Conservation (phyloP, 2,329 filamentous ascomycete species). For the Ophiostoma sp. region DNA sequence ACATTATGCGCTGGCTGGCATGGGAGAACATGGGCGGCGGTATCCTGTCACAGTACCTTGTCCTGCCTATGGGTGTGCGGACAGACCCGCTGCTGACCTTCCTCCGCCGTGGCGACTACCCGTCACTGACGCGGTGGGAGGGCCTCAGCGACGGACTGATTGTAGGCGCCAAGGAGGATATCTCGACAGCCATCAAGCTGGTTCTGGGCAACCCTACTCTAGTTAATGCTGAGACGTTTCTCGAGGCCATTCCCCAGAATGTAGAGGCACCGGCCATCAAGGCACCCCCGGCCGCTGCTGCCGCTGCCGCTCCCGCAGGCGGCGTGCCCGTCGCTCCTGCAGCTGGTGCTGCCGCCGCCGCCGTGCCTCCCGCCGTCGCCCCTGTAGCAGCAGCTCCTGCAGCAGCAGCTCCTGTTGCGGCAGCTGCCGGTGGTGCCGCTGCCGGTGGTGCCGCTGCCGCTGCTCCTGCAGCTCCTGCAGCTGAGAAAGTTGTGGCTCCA, state of each 20-base stretch:
- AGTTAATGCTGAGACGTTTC: slow-evolving; percentile 56
- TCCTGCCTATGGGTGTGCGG: slow-evolving; percentile 75
- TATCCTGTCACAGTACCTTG: slow-evolving; percentile 69
- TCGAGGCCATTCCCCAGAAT: slow-evolving; percentile 49
- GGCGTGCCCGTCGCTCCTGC: slow-evolving; percentile 12
- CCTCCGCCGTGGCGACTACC: slow-evolving; percentile 70
- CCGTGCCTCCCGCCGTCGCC: not conserved
- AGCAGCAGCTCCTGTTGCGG: not conserved
- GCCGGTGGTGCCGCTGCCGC: not conserved
- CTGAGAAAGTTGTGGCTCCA: slow-evolving; percentile 4
- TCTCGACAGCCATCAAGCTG: slow-evolving; percentile 58
- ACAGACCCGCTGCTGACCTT: slow-evolving; percentile 67
- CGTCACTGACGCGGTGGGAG: slow-evolving; percentile 67
- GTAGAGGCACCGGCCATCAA: not conserved
- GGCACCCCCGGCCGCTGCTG: not conserved
- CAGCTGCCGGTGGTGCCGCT: not conserved
- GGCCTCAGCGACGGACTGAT: slow-evolving; percentile 67
- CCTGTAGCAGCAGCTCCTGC: slow-evolving; percentile 6
- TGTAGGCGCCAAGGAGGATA: slow-evolving; percentile 59
- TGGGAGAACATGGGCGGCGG: slow-evolving; percentile 90
- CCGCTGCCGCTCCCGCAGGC: slow-evolving; percentile 9
- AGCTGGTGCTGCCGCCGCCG: not conserved
- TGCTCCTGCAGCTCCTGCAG: not conserved
- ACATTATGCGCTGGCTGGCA: slow-evolving; percentile 80
- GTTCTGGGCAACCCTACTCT: slow-evolving; percentile 53